phyloP scores from a whole-genome alignment of 106 monocot species.

The Dioscorea alata region DNA sequence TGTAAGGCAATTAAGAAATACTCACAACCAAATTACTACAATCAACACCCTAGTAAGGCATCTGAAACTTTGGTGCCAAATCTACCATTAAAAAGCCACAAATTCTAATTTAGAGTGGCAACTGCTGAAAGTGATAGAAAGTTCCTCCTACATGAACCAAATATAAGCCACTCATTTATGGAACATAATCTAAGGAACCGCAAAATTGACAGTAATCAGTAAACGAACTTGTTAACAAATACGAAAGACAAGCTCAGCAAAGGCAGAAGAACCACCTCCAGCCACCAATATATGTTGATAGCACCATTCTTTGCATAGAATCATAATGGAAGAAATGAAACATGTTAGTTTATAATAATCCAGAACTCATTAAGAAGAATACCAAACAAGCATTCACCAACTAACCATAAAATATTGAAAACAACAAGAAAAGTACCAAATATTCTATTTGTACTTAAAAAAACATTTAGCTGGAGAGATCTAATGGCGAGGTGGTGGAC shows the following conservation, averaged over 20 bases:
- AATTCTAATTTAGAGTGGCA: background rate
- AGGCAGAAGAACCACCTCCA: background rate
- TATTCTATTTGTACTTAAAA: background rate
- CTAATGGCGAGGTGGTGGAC: conserved; percentile 31
- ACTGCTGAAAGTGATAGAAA: background rate
- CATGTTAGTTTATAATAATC: conserved; percentile 4
- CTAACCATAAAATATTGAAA: conserved; percentile 16
- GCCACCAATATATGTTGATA: background rate
- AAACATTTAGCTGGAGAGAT: background rate
- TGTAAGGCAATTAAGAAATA: too few relatives aligned
- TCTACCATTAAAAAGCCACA: background rate
- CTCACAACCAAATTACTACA: background rate
- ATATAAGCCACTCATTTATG: background rate
- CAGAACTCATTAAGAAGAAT: background rate
- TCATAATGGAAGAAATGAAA: background rate
- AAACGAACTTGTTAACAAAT: background rate
- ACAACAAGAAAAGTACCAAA: background rate
- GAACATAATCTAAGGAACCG: background rate
- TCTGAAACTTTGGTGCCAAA: background rate
- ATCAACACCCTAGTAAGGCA: background rate
- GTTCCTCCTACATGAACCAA: background rate
- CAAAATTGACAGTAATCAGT: background rate
- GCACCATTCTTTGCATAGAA: too few relatives aligned
- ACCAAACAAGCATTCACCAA: conserved; percentile 1
- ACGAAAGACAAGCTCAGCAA: background rate